These are phyloP conservation scores for Phytophthora kernoviae DNA, from an alignment of 352 stramenopile genomes.

Conservation along the genomic window DNA sequence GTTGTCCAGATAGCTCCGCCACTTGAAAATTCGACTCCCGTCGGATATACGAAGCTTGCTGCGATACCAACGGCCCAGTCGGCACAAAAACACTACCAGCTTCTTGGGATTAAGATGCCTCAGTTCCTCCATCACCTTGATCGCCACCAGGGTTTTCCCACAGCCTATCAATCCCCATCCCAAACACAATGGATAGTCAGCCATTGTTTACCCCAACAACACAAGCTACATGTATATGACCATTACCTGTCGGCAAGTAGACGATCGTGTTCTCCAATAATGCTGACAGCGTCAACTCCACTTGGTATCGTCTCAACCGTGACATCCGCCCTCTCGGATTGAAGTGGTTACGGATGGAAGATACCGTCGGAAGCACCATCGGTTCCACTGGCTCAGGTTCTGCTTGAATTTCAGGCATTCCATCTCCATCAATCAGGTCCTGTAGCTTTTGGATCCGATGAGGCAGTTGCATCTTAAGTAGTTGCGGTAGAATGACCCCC, in stretches of 20 bases:
- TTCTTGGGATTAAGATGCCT: constrained; percentile 58
- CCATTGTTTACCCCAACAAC: background rate
- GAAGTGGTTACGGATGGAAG: constrained; percentile 38
- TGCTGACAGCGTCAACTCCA: constrained; percentile 68
- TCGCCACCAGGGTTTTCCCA: constrained; percentile 77
- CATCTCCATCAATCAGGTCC: constrained; percentile 14
- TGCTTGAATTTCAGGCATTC: background rate
- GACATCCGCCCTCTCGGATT: constrained; percentile 48
- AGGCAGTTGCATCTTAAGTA: constrained; percentile 35
- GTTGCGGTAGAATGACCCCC: constrained; percentile 36
- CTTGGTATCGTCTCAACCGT: constrained; percentile 61
- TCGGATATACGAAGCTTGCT: constrained; percentile 74
- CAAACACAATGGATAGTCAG: background rate
- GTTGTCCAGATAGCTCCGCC: constrained; percentile 61
- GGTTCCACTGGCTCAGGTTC: background rate
- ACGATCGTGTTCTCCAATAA: constrained; percentile 82
- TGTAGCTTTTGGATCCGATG: constrained; percentile 27
- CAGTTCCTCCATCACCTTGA: constrained; percentile 75
- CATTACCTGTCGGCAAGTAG: constrained; percentile 69
- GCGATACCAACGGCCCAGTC: constrained; percentile 73
- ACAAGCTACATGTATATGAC: background rate
- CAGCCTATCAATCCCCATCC: constrained; percentile 29
- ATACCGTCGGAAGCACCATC: constrained; percentile 36
- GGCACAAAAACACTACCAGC: constrained; percentile 76
- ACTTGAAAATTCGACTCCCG: constrained; percentile 67